Evolutionary conservation across 352 stramenopile genomes (phyloP), one percentile per base, ranked within the genome.

Genomic region (Phytophthora pini): DNA sequence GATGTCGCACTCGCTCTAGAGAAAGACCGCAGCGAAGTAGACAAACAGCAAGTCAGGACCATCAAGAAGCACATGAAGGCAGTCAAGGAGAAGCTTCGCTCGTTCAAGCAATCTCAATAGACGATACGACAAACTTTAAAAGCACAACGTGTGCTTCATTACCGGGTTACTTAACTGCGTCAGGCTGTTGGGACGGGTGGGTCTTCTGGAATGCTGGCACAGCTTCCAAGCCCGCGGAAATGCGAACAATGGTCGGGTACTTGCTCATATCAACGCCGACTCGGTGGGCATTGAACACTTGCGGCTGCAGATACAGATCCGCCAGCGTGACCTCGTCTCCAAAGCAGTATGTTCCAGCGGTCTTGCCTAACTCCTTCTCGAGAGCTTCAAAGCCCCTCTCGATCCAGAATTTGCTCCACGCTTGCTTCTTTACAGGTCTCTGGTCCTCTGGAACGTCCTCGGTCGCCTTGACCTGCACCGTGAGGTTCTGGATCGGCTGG

Each of bases 211-310:
- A 98, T 49, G 82, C 97, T 3, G 79, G 74, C 29, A 98, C 64
- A 24, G 79, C 53, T 41, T 82, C 68, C 32, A 97, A 80, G 13
- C 65, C 69, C 8, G 74, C 70, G 29, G 94, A 74, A 40, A 99
- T 86, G 27, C 82, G 79, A 49, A 80, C 51, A 70, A 98, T 93
- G n/a, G 63, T 91, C 43, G 93, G 94, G 74, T 91, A 98, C 56
- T 89, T 81, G 38, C 72, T 57, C 72, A 98, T 88, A 67, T 98
- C 90, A 26, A 98, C 83, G 15, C 82, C 80, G 62, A 97, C 94
- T 29, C 85, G 79, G 56, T 86, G 79, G 45, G 92, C 94, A 68
- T 98, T 98, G 83, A 97, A 97, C 12, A 98, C 70, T 68, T 98
- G 93, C 15, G 94, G 93, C 52, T 97, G 76, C 22, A 98, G 72